Base-by-base conservation (phyloP, 345 rosid genomes). In the Iberis pinnata region DNA sequence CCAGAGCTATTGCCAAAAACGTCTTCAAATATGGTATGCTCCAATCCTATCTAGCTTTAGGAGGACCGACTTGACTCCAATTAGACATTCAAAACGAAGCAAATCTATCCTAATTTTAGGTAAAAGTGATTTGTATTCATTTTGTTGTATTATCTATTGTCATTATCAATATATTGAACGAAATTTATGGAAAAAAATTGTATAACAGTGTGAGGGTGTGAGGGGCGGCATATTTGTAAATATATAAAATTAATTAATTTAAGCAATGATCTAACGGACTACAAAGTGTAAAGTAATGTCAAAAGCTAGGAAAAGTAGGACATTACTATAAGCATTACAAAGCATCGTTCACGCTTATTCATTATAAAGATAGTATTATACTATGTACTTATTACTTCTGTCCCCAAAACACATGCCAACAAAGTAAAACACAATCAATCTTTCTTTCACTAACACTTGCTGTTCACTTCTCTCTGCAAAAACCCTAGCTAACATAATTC, bases 391-490 rank as follows among this genome's bases (percentile, higher is more conserved):
- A 66, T 58, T 65, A 66, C 52, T 48, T 52, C 13, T 66, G 70
- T 66, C 42, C 49, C 70, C 65, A 52, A 5, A 38, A 44, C 65
- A 52, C 70, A 66, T 58, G 65, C 70, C 60, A 59, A 58, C 43
- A 66, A 57, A 58, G 60, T 58, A 19, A 54, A 50, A 49, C 70
- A 61, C 49, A 49, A 26, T 68, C 73, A 53, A 25, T 63, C 49
- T 58, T 19, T 39, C 37, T 13, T 40, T 48, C 22, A 43, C 42
- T 49, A n/a, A n/a, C 16, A 53, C 51, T 61, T 17, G 12, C 3
- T 43, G 3, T 8, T 42, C 58, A 61, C 43, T 65, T 49, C 52
- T 9, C 48, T 44, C 35, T 44, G 15, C 49, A 37, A 44, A 58
- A 17, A n/a, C 65, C 43, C 20, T 66, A 19, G 51, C 7, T 50